These are phyloP conservation scores for Stipa capillata DNA, from an alignment of 176 grass and related monocot genomes.

Conservation along the genomic window DNA sequence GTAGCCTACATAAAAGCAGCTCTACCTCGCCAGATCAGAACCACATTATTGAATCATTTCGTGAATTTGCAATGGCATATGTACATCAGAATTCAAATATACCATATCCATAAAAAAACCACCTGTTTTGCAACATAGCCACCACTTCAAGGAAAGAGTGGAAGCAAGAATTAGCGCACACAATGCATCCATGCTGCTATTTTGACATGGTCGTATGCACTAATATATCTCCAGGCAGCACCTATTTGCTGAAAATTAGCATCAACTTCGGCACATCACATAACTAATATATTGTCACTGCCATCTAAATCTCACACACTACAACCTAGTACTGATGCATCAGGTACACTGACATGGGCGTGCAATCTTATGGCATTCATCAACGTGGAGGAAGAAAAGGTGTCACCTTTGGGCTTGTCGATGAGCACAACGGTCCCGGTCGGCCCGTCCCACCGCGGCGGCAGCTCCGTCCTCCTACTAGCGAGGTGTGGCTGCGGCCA, in stretches of 20 bases:
- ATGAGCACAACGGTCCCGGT: slow-evolving; percentile 75
- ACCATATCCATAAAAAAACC: background rate
- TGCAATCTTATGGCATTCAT: background rate
- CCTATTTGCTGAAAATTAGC: background rate
- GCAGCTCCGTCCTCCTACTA: slow-evolving; percentile 65
- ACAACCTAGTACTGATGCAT: background rate
- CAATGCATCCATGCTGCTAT: background rate
- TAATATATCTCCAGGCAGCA: background rate
- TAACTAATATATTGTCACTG: background rate
- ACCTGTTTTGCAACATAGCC: background rate
- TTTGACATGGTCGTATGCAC: background rate
- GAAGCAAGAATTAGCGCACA: background rate
- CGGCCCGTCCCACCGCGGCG: slow-evolving; percentile 80
- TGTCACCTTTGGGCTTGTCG: slow-evolving; percentile 89
- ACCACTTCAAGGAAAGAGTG: background rate
- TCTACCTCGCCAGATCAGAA: background rate
- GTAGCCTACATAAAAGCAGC: background rate
- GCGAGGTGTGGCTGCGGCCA: slow-evolving; percentile 48
- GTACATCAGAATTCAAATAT: background rate
- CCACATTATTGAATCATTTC: background rate
- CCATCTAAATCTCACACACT: background rate
- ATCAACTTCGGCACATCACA: background rate
- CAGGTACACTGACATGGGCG: background rate
- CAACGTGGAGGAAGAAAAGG: background rate
- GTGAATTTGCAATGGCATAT: background rate